Conservation (phyloP, 257 asterid species). For the Penstemon barbatus region DNA sequence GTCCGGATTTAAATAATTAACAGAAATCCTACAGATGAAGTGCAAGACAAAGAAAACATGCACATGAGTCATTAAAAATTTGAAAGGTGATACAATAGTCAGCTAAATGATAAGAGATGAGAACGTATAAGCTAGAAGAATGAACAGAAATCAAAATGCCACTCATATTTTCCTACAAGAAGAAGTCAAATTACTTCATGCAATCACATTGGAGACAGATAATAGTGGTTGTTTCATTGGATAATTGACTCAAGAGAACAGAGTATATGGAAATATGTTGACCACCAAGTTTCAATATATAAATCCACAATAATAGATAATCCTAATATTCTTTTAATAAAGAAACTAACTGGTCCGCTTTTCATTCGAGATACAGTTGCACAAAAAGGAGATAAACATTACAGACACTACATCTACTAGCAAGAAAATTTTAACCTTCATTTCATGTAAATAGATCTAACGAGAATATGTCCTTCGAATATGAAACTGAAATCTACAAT, state of each 20-base stretch:
- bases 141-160: neutral
- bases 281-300: neutral
- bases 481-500: slow-evolving; percentile 8
- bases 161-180: neutral
- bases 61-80: neutral
- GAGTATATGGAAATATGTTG: slow-evolving; percentile 7
- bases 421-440: slow-evolving; percentile 8
- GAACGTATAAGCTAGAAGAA: slow-evolving; percentile 6
- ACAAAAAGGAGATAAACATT: slow-evolving; percentile 5
- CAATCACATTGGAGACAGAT: neutral
- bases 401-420: slow-evolving; percentile 7
- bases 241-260: neutral
- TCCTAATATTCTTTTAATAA: neutral
- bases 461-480: neutral
- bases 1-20: slow-evolving; percentile 21
- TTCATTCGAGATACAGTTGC: neutral
- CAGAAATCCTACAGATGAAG: slow-evolving; percentile 31
- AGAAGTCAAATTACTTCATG: neutral
- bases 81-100: neutral
- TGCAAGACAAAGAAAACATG: slow-evolving; percentile 7
- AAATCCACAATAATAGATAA: neutral
- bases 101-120: slow-evolving; percentile 20
- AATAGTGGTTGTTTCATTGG: neutral
- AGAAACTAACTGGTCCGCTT: neutral
- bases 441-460: neutral